Conservation (phyloP, 345 rosid species). For the Eucalyptus leucophloia region DNA sequence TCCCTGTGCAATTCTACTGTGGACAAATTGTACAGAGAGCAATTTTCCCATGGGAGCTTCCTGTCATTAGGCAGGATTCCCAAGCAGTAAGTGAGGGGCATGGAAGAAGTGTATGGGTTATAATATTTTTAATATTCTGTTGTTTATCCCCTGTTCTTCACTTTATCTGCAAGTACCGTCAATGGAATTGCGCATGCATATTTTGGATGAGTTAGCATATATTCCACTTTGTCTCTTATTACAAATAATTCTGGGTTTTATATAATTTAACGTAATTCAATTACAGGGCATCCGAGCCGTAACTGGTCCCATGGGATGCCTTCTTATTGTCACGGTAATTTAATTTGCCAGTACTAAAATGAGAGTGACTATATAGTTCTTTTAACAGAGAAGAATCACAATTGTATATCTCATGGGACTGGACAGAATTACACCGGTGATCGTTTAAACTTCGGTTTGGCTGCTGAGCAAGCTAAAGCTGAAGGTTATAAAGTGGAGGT, state of each 20-base stretch:
- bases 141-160: background rate
- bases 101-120: background rate
- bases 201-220: background rate
- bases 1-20: background rate
- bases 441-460: slow-evolving; percentile 94
- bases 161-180: background rate
- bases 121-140: background rate
- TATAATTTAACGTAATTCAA: background rate
- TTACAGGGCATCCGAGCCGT: slow-evolving; percentile 93
- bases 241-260: background rate
- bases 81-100: background rate
- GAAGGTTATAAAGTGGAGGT: slow-evolving; percentile 98
- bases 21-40: background rate
- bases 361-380: background rate
- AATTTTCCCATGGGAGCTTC: background rate
- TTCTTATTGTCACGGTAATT: slow-evolving; percentile 79
- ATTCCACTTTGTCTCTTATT: background rate
- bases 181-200: background rate
- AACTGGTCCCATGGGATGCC: slow-evolving; percentile 95
- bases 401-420: slow-evolving; percentile 2
- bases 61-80: background rate
- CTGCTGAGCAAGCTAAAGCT: slow-evolving; percentile 98
- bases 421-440: slow-evolving; percentile 93
- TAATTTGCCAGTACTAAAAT: background rate
- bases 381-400: background rate